Conservation (phyloP, 495 filamentous ascomycete species). For the Penicillium samsonianum region DNA sequence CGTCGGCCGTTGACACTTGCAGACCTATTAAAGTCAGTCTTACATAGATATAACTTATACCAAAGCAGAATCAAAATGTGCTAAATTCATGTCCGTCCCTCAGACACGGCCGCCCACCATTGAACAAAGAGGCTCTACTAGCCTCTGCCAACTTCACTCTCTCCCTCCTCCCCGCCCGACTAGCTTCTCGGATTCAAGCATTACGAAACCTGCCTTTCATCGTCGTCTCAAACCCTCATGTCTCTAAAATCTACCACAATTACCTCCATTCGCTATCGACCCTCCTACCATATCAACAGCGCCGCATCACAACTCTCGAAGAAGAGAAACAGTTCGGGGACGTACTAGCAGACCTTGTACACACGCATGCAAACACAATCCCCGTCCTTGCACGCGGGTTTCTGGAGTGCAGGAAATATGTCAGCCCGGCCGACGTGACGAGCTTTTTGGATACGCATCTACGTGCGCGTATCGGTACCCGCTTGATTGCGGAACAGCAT, state of each 20-base stretch:
- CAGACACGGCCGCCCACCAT: conserved; percentile 87
- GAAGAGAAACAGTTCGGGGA: conserved; percentile 90
- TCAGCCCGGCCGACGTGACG: conserved; percentile 75
- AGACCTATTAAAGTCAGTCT: conserved; percentile 78
- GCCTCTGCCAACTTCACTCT: conserved; percentile 93
- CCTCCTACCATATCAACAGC: conserved; percentile 77
- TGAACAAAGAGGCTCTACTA: conserved; percentile 76
- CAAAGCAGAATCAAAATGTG: neutral
- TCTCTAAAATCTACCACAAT: conserved; percentile 89
- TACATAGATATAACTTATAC: neutral
- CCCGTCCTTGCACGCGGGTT: conserved; percentile 90
- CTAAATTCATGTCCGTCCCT: conserved; percentile 2
- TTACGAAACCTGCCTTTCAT: conserved; percentile 94
- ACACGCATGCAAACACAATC: conserved; percentile 92
- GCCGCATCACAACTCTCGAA: conserved; percentile 75
- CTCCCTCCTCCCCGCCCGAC: conserved; percentile 85
- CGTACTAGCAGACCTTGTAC: conserved; percentile 88
- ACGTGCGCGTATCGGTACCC: conserved; percentile 88
- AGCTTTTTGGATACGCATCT: conserved; percentile 92
- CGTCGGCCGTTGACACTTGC: conserved; percentile 80
- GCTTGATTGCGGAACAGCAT: conserved; percentile 94
- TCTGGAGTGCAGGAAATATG: conserved; percentile 86
- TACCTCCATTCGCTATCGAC: conserved; percentile 91
- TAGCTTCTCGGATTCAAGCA: conserved; percentile 90
- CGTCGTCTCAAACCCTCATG: conserved; percentile 92